Base-by-base conservation (phyloP, 345 rosid genomes). In the Alliaria petiolata region DNA sequence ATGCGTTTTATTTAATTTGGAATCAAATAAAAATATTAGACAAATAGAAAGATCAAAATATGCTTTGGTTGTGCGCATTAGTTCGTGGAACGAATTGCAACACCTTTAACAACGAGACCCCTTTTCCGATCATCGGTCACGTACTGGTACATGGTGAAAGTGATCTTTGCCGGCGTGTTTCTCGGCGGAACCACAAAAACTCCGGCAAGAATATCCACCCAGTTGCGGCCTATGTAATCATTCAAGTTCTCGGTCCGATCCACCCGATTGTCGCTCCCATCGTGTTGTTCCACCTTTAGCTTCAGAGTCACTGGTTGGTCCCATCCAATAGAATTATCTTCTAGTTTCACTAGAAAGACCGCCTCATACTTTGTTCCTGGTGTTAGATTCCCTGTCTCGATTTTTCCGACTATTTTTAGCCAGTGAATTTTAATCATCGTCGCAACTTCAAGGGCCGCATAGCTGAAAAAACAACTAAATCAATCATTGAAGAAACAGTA, bases 181-280 rank as follows among this genome's bases (percentile, higher is more conserved):
- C 34, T 66, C 1, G 71, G 71, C 19, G 71, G 71, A 3, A 12
- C 62, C 20, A 10, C 47, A 11, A 83, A 65, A 66, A 78, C 85
- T 2, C 84, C 89, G 6, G 70, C 82, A 5, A 74, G 67, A 45
- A 88, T 76, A 76, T 88, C 85, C 19, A 85, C 74, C 91, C 88
- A 85, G 44, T 34, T 53, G 2, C n/a, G 66, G 65, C 82, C 80
- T 34, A 80, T 77, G 46, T 70, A 77, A 9, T 64, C 57, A 26
- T 26, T 40, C 33, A 89, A 38, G 45, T 46, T 79, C 75, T 72
- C 85, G 67, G 20, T 56, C 15, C 64, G 39, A 20, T 69, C 80
- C 12, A 52, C 61, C 30, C 61, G 39, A 10, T 40, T 26, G 35
- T 65, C 69, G 57, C 43, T 54, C 15, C 70, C 70, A 65, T 52